Evolutionary conservation across 1,284 basidiomycete genomes (phyloP).

Genomic region (Apiotrichum siamense): DNA sequence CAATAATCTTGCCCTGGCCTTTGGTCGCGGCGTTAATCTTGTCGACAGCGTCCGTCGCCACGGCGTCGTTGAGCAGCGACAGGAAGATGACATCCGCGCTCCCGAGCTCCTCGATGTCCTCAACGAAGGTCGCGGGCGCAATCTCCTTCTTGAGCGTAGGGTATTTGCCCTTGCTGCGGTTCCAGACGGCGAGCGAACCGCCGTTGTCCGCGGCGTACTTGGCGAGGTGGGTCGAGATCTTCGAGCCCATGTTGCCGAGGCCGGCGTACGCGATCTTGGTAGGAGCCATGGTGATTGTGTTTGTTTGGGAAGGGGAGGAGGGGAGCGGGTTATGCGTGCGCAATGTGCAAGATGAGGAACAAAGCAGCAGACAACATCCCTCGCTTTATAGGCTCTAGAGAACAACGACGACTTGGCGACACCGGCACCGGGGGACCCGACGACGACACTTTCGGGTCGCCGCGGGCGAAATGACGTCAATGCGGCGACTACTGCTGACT

Average conservation of each 20-base stretch:
- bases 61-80: slow-evolving; percentile 32
- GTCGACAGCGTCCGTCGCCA: slow-evolving; percentile 21
- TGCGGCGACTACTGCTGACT: too few relatives aligned
- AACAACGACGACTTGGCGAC: too few relatives aligned
- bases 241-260: slow-evolving; percentile 34
- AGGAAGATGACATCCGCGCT: slow-evolving; percentile 23
- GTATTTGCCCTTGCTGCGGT: slow-evolving; percentile 32
- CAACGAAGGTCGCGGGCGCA: slow-evolving; percentile 12
- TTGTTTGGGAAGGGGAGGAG: not conserved
- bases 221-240: slow-evolving; percentile 28
- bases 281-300: not conserved
- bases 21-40: slow-evolving; percentile 10
- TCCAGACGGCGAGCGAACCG: slow-evolving; percentile 26
- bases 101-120: slow-evolving; percentile 20
- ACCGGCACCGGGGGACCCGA: too few relatives aligned
- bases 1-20: slow-evolving; percentile 23
- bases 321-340: not conserved
- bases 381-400: too few relatives aligned
- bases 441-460: too few relatives aligned
- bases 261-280: slow-evolving; percentile 29
- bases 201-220: slow-evolving; percentile 16
- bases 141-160: slow-evolving; percentile 12
- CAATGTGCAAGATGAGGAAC: not conserved
- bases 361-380: too few relatives aligned
- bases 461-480: too few relatives aligned